phyloP scores from a whole-genome alignment of 495 filamentous ascomycete genomes.

The Aspergillus saccharolyticus region DNA sequence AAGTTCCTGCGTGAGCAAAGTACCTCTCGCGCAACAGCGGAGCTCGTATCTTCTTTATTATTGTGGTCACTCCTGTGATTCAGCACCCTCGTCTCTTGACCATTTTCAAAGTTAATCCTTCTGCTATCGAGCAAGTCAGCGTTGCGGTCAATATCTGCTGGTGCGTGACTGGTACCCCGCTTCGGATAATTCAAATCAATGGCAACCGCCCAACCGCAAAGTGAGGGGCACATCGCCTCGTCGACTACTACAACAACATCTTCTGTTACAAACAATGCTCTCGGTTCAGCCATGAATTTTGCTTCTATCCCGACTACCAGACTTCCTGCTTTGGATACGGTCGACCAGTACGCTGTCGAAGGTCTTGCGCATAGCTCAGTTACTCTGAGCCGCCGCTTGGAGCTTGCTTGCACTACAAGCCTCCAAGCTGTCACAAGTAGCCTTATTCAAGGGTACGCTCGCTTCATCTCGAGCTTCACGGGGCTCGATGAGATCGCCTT shows the following conservation, averaged over 20 bases:
- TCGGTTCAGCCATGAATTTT: not conserved
- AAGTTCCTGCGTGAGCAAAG: slow-evolving; percentile 16
- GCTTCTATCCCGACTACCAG: slow-evolving; percentile 19
- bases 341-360: slow-evolving; percentile 20
- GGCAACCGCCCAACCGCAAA: slow-evolving; percentile 12
- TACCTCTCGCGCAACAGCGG: slow-evolving; percentile 6
- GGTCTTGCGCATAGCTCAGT: not conserved
- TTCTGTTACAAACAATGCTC: not conserved
- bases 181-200: slow-evolving; percentile 18
- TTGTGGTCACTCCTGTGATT: not conserved
- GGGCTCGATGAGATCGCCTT: slow-evolving; percentile 24
- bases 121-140: slow-evolving; percentile 10
- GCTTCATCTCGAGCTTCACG: slow-evolving; percentile 19
- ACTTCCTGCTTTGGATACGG: slow-evolving; percentile 22
- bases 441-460: slow-evolving; percentile 19
- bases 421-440: slow-evolving; percentile 8
- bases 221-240: slow-evolving; percentile 12
- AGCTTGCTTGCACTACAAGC: slow-evolving; percentile 12
- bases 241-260: slow-evolving; percentile 1
- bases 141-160: slow-evolving; percentile 15
- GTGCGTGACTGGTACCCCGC: slow-evolving; percentile 13
- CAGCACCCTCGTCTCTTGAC: not conserved
- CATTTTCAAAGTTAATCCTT: not conserved
- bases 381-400: slow-evolving; percentile 8
- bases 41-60: slow-evolving; percentile 6